phyloP scores from a whole-genome alignment of 495 filamentous ascomycete species.

The Penicillium turbatum region DNA sequence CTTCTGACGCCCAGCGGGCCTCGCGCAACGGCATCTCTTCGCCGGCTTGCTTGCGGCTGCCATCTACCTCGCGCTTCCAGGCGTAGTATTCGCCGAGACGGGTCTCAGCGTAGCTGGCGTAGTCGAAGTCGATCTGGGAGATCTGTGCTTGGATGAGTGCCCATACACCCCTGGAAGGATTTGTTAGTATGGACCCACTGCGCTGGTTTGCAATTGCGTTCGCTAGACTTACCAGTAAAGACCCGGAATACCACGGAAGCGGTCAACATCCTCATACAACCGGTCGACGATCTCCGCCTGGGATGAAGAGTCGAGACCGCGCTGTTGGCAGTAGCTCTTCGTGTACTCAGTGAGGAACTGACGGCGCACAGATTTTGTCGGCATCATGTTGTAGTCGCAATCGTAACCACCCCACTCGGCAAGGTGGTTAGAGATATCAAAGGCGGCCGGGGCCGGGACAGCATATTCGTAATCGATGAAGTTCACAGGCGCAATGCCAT shows the following conservation, averaged over 20 bases:
- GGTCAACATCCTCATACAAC: slow-evolving; percentile 75
- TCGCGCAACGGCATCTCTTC: slow-evolving; percentile 71
- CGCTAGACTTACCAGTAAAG: slow-evolving; percentile 59
- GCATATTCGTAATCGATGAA: slow-evolving; percentile 99
- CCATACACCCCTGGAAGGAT: slow-evolving; percentile 76
- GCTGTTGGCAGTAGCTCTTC: slow-evolving; percentile 41
- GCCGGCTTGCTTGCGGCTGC: slow-evolving; percentile 50
- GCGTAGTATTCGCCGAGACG: slow-evolving; percentile 91
- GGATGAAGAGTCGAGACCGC: slow-evolving; percentile 40
- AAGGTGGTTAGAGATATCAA: slow-evolving; percentile 99
- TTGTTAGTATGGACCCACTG: slow-evolving; percentile 6
- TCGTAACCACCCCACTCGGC: slow-evolving; percentile 98
- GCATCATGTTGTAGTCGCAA: slow-evolving; percentile 82
- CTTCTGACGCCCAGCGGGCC: slow-evolving; percentile 70
- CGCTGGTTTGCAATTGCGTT: neutral
- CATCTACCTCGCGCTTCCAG: slow-evolving; percentile 76
- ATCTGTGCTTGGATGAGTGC: slow-evolving; percentile 94
- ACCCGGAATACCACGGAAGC: slow-evolving; percentile 83
- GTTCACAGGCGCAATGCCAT: slow-evolving; percentile 52
- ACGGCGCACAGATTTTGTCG: slow-evolving; percentile 69
- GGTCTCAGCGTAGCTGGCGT: slow-evolving; percentile 82
- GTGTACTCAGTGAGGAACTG: slow-evolving; percentile 85
- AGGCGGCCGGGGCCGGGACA: slow-evolving; percentile 90
- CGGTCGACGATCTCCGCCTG: slow-evolving; percentile 58
- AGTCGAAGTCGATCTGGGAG: slow-evolving; percentile 96